Base-by-base conservation (phyloP, 495 filamentous ascomycete species). In the Neurospora sp. region DNA sequence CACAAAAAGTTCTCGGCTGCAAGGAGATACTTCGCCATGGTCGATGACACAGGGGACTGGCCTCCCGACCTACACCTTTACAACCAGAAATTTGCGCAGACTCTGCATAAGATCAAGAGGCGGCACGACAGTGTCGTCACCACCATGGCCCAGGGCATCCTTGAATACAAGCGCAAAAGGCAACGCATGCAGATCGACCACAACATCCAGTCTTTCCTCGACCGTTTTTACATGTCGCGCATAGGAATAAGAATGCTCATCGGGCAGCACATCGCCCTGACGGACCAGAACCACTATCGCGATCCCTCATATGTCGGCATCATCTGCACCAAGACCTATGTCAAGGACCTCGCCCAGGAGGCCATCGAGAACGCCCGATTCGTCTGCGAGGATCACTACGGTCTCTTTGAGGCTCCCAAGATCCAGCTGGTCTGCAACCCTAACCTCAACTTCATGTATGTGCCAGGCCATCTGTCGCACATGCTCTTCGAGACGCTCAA, bases 401-500 rank as follows among this genome's bases (percentile, higher is more conserved):
- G 96, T 75, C 86, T 99, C 41, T 99, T 98, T 78, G 96, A 99
- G 77, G 94, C 96, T 38, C 96, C 96, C 69, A 97, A 97, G 81
- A 90, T 99, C 72, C 94, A 97, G 83, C 90, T 99, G 39, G 93
- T 99, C 69, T 99, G 96, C 87, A 92, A 92, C 75, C 91, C 94
- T 14, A 90, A 95, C 77, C 84, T 98, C 75, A 90, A 94, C 85
- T 99, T 99, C 83, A 99, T 99, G 96, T 99, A 99, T 78, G 96
- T 99, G 53, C 96, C 96, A 6, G 96, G 95, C 4, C 96, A 99
- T 86, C 82, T 99, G 77, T 96, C 92, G 73, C 96, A 99, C 85
- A 99, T 99, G 96, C 89, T 99, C 68, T 99, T 99, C 81, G 96
- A 99, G 84, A 98, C 96, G 3, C 87, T 99, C 80, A 99, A 99